Evolutionary conservation across 2,329 filamentous ascomycete species (phyloP).

Genomic region (Dothistroma septosporum): DNA sequence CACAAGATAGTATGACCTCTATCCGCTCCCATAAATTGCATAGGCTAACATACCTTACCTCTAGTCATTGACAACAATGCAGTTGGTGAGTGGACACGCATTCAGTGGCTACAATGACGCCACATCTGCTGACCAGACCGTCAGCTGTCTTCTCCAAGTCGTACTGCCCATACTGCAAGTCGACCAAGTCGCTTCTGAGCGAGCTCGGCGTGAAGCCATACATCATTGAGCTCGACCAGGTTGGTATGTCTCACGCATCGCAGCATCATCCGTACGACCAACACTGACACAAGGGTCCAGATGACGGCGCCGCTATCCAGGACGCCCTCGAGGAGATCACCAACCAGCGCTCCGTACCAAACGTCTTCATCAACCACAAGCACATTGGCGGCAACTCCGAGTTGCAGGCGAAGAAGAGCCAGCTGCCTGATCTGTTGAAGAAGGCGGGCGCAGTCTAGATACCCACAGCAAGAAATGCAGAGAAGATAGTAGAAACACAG

Average conservation of each 20-base stretch:
- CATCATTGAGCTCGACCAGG: conserved; percentile 77
- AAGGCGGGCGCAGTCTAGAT: conserved; percentile 59
- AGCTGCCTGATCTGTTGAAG: conserved; percentile 64
- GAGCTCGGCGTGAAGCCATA: conserved; percentile 68
- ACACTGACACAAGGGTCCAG: conserved; percentile 43
- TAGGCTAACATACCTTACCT: too few relatives aligned
- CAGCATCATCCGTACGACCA: neutral
- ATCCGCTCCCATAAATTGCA: too few relatives aligned
- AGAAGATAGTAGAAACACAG: neutral
- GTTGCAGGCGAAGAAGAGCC: conserved; percentile 60
- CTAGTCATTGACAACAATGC: conserved; percentile 77
- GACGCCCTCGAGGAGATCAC: conserved; percentile 74
- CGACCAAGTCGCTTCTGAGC: conserved; percentile 71
- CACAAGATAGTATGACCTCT: conserved; percentile 52
- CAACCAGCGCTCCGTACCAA: conserved; percentile 84
- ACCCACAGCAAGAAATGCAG: conserved; percentile 1
- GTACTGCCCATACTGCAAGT: conserved; percentile 88
- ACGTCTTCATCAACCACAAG: conserved; percentile 85
- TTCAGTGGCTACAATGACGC: neutral
- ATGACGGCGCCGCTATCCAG: conserved; percentile 80
- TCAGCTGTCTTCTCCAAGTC: conserved; percentile 93
- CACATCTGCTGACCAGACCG: conserved; percentile 3
- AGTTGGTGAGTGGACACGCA: conserved; percentile 59
- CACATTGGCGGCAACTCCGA: conserved; percentile 98
- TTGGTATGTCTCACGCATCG: conserved; percentile 48